A percentile compares a stretch with the other conserved stretches of the same genome.
Conservation (phyloP, 1,284 basidiomycete genomes). For the Rhodotorula mucilaginosa region DNA sequence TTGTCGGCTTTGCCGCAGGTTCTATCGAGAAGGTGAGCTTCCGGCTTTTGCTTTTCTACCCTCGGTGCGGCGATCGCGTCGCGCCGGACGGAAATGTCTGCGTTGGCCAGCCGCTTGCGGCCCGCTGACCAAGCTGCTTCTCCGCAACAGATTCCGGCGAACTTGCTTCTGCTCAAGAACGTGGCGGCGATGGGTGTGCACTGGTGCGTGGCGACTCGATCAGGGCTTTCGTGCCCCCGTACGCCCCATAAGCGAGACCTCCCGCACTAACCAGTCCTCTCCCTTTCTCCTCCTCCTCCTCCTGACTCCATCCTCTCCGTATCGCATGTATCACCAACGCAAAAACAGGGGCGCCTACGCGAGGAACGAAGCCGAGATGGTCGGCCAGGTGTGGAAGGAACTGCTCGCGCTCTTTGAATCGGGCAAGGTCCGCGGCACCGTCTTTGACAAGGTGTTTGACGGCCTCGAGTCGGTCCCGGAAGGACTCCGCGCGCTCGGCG, state of each 20-base stretch:
- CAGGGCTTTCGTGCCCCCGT: too few relatives aligned
- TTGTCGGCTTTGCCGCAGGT: slow-evolving; percentile 80
- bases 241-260: too few relatives aligned
- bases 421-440: slow-evolving; percentile 66
- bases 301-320: background rate
- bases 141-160: slow-evolving; percentile 67
- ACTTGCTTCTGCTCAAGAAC: slow-evolving; percentile 84
- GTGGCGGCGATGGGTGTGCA: slow-evolving; percentile 74
- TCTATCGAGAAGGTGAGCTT: slow-evolving; percentile 74
- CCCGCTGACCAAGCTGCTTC: background rate
- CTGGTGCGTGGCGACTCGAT: slow-evolving; percentile 57
- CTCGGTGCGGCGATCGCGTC: too few relatives aligned
- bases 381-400: slow-evolving; percentile 69
- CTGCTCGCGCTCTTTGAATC: slow-evolving; percentile 70
- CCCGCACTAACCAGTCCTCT: too few relatives aligned
- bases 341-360: slow-evolving; percentile 47
- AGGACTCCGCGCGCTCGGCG: slow-evolving; percentile 57
- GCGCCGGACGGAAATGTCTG: too few relatives aligned
- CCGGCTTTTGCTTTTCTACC: too few relatives aligned
- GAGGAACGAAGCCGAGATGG: slow-evolving; percentile 65
- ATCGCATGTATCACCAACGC: background rate
- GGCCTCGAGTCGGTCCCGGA: slow-evolving; percentile 67
- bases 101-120: too few relatives aligned
- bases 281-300: too few relatives aligned
- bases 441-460: slow-evolving; percentile 67